Evolutionary conservation across 1,284 basidiomycete genomes (phyloP).

Genomic region (Irpex sp.): DNA sequence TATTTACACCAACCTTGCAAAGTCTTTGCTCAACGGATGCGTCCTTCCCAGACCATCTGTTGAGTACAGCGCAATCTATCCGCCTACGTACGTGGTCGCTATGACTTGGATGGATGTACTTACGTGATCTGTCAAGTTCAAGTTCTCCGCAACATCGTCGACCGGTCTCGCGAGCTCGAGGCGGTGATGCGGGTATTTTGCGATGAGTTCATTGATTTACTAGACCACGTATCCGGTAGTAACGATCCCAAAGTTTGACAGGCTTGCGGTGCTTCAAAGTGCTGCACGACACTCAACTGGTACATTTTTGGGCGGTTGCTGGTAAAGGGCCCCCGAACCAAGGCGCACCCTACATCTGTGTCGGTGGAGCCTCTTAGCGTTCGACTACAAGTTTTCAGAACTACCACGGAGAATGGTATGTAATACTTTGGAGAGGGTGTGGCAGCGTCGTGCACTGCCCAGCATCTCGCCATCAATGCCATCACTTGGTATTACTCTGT

Average conservation of each 20-base stretch:
- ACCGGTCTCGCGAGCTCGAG: not conserved
- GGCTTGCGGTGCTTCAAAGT: not conserved
- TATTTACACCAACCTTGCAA: not conserved
- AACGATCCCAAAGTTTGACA: not conserved
- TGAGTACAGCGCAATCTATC: not conserved
- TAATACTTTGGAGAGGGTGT: not conserved
- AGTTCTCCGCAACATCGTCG: not conserved
- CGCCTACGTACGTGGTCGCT: no score
- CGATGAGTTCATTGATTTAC: not conserved
- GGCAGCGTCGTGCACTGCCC: not conserved
- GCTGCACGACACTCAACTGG: not conserved
- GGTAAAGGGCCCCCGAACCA: not conserved
- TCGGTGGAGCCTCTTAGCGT: not conserved
- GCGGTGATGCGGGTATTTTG: not conserved
- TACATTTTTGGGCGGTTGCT: not conserved
- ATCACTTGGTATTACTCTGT: not conserved
- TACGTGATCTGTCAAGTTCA: not conserved
- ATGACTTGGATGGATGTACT: no score
- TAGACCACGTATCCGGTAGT: not conserved
- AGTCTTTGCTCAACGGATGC: not conserved
- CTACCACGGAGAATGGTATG: not conserved
- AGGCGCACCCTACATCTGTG: not conserved
- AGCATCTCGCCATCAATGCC: not conserved
- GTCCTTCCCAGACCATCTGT: not conserved
- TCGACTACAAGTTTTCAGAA: not conserved